A percentile compares a stretch with the other conserved stretches of the same genome.
Conservation (phyloP, 176 grass and related monocot genomes). For the Phyllostachys edulis region DNA sequence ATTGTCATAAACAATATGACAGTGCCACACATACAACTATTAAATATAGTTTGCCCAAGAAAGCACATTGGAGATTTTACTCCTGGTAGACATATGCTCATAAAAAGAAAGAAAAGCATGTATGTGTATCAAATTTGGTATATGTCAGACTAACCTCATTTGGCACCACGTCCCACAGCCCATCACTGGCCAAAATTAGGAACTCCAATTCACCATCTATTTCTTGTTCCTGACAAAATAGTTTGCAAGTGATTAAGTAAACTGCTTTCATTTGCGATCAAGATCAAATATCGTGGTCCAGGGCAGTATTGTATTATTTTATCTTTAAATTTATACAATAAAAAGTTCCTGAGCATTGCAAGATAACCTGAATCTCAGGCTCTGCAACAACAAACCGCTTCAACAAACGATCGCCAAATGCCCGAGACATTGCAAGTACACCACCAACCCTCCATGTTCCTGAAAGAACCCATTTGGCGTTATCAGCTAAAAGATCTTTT, state of each 20-base stretch:
- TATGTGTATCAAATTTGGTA: background rate
- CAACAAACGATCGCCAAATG: conserved; percentile 92
- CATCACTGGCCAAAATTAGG: conserved; percentile 93
- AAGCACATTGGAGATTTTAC: background rate
- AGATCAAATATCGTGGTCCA: conserved; percentile 4
- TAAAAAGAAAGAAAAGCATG: conserved; percentile 12
- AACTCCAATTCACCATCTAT: conserved; percentile 67
- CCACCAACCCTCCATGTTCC: conserved; percentile 98
- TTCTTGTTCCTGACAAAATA: conserved; percentile 68
- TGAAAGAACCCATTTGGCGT: conserved; percentile 26
- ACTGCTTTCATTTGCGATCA: background rate
- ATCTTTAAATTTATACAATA: background rate
- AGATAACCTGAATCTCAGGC: conserved; percentile 85
- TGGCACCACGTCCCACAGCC: conserved; percentile 81
- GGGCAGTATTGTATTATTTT: background rate
- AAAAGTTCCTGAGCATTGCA: conserved; percentile 23
- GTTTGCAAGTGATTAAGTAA: conserved; percentile 15
- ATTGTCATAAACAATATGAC: background rate
- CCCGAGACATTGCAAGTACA: conserved; percentile 93
- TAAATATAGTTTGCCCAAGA: conserved; percentile 2
- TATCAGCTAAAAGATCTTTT: conserved; percentile 25
- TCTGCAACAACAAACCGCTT: conserved; percentile 97
- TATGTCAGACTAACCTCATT: conserved; percentile 63
- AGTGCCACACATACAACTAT: background rate
- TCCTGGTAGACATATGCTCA: background rate